Evolutionary conservation across 2,329 filamentous ascomycete species (phyloP), one percentile per base, ranked within the genome.

Genomic region (Penicillium sp.): DNA sequence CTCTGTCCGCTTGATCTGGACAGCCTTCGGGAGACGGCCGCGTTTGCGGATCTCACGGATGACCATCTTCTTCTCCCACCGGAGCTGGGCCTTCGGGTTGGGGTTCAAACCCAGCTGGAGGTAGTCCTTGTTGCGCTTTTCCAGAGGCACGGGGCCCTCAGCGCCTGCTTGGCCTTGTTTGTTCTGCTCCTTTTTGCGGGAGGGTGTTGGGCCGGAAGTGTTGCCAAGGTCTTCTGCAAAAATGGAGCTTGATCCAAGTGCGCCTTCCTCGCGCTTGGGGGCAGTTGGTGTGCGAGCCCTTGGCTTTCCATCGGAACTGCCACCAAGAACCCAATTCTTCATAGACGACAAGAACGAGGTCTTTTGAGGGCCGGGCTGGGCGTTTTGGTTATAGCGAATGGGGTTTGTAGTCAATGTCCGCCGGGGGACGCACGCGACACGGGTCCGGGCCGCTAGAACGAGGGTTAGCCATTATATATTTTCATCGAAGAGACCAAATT

Each of bases 21-120:
- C 84, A 50, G 83, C 79, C 61, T 84, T 85, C 19, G 86, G 83
- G 51, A 93, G 74, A 44, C 90, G 82, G 9, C 89, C 88, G 48
- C 88, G 81, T 59, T 84, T 84, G 52, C 82, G 83, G 49, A 97
- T 82, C 73, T 89, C 85, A 64, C 89, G 86, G 54, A 93, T 89
- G 42, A 96, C 85, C 82, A 93, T 91, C 75, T 89, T 91, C 68
- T 90, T 84, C 78, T 96, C 87, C 86, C 90, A 96, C 56, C 87
- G 83, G 53, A 87, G 79, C 56, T 92, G 85, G 56, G 82, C 82
- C 45, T 82, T 77, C 16, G 93, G 92, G 64, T 89, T 84, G 5
- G 95, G 95, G 73, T 96, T 89, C 47, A 91, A 77, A 27, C 84
- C 83, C 55, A 83, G 79, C 55, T 84, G 82, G 79, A 90, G 84